A percentile compares a stretch with the other conserved stretches of the same genome.
These are phyloP conservation scores for Leishmania major DNA, from an alignment of 208 protist genomes.

Conservation along the genomic window DNA sequence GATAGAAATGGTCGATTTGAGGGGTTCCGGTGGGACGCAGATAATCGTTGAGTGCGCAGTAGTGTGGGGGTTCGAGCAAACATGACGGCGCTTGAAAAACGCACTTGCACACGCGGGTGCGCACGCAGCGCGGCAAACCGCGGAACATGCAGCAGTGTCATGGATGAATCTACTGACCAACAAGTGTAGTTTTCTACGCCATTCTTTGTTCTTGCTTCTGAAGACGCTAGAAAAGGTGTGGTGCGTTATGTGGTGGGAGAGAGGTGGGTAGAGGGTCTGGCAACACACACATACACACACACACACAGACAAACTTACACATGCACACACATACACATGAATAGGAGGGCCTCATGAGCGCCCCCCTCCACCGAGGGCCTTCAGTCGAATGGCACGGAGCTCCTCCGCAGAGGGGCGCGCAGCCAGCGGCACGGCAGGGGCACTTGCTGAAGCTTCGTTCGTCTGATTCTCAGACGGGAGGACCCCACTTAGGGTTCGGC, in stretches of 20 bases:
- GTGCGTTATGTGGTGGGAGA: background rate
- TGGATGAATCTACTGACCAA: background rate
- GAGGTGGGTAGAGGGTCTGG: background rate
- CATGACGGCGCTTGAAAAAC: background rate
- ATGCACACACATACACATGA: slow-evolving; percentile 8
- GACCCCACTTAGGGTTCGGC: slow-evolving; percentile 29
- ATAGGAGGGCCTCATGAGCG: background rate
- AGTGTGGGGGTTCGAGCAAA: background rate
- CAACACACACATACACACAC: slow-evolving; percentile 19
- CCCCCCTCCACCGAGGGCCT: slow-evolving; percentile 11
- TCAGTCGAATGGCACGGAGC: slow-evolving; percentile 13
- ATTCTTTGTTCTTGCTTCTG: background rate
- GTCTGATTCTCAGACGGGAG: background rate
- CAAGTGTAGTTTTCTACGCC: background rate
- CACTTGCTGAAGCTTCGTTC: slow-evolving; percentile 13
- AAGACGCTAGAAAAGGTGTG: background rate
- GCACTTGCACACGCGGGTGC: background rate
- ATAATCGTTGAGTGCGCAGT: background rate
- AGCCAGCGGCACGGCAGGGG: background rate
- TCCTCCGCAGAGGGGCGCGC: slow-evolving; percentile 31
- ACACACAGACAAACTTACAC: slow-evolving; percentile 13
- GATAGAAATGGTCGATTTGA: background rate
- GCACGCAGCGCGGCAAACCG: background rate
- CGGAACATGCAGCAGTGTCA: background rate
- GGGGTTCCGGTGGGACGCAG: too few relatives aligned